Evolutionary conservation across 2,329 filamentous ascomycete species (phyloP), one percentile per base, ranked within the genome.

Genomic region (Pyricularia sp.): DNA sequence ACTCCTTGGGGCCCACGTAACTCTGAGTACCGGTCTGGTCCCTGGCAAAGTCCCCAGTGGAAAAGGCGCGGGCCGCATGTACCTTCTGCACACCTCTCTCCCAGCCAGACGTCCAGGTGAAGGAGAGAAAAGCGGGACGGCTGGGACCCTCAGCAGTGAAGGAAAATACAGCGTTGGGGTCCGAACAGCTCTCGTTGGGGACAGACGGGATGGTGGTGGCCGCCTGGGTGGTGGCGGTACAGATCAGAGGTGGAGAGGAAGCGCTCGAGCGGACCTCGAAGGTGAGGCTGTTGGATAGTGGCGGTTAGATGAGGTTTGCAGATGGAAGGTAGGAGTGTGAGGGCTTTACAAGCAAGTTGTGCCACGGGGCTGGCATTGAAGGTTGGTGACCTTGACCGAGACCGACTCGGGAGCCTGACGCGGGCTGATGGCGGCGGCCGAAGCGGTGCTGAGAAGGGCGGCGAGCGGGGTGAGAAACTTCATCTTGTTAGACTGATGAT

Each of bases 1-100:
- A 84, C 70, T 86, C 85, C 75, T 88, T 82, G 9, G 88, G 89
- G 79, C 94, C 90, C n/a, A 67, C 42, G 50, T 67, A 67, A 63
- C 63, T 33, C 31, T 36, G 31, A 4, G 66, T 30, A 25, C 36
- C 66, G 14, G 25, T 25, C 25, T 36, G 36, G 42, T 67, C 50
- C 25, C 42, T 50, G 23, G 25, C 7, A 55, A 67, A 67, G 66
- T 67, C 66, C 10, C 50, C 26, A 36, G 42, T 59, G 7, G 31
- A 23, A 55, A 67, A 67, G 66, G 20, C 50, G 66, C 28, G 23
- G 26, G 66, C 55, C 17, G 36, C 66, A 26, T 67, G 66, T 17
- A 67, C 31, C 66, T 67, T 67, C 17, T 67, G 66, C 23, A 67
- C 66, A 55, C 66, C 66, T 9, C 66, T 14, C 10, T 10, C 26